Base-by-base conservation (phyloP, 1,139 yeast genomes). In the Casaregolazyma suthepensis region DNA sequence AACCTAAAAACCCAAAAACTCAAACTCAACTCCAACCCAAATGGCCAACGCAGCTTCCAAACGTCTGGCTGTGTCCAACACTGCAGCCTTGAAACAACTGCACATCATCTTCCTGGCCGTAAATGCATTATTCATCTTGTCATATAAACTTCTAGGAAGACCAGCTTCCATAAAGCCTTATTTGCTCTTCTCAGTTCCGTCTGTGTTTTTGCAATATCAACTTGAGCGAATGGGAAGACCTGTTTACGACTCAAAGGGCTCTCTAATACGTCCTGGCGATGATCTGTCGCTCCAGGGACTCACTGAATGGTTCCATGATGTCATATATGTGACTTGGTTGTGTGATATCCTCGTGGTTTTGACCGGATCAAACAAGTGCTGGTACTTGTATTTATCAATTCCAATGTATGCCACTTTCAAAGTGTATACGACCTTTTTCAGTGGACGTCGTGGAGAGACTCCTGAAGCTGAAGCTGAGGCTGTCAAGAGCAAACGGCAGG, bases 291-390 rank as follows among this genome's bases (percentile, higher is more conserved):
- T 82, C 56, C 68, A 72, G 2, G 96, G 96, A 0, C 71, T 88
- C 46, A 84, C 83, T 19, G 96, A 88, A 67, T 87, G 85, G 71
- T 71, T 87, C 71, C 85, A 85, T 64, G 96, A 88, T 65, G 70
- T 87, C 20, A 74, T 88, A 54, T 87, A 87, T 64, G 69, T 86
- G 52, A 87, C 95, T 1, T 77, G 87, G 77, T 63, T 78, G 15
- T 74, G 84, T 58, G 83, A 82, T 60, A 53, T 84, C 0, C 69
- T 85, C 51, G 78, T 82, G 70, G 65, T 81, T 13, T 19, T 81
- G 0, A 67, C 80, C 44, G 88, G 89, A 6, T 66, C 79, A 29
- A 81, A 79, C 66, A 76, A 77, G 61, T 80, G 82, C 9, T 87
- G 89, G 89, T 79, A 77, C 68, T 57, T 83, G 26, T 79, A 76